Evolutionary conservation across 306 rosid genomes (phyloP), one percentile per base, ranked within the genome.

Genomic region (Vicia sativa): DNA sequence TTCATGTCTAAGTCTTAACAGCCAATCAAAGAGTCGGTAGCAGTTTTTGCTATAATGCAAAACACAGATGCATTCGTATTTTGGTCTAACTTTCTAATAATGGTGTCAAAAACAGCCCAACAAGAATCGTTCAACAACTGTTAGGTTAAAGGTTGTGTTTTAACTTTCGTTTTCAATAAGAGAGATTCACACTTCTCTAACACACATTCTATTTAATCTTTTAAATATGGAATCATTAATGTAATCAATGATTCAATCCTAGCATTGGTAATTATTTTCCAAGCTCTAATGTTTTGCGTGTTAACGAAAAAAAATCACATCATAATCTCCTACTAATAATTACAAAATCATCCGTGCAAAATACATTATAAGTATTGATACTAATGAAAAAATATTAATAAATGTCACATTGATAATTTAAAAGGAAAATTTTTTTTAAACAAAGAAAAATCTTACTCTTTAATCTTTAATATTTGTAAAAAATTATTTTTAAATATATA

Each of bases 181-280:
- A 18, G 61, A 65, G 74, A 58, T 72, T 65, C 65, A 31, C 37
- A 48, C 59, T 60, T 68, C 74, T 72, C 66, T 59, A 72, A 38
- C 56, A 43, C 60, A 46, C 6, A 25, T 3, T 31, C 18, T 45
- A 26, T 37, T 45, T 42, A 60, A 35, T 21, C 53, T 62, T 39
- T 65, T 48, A 60, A 72, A 49, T 58, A 25, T 34, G 38, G 58
- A 68, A 58, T 60, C 57, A 70, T 54, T 60, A 38, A 62, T 61
- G 31, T 23, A 48, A 62, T 14, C 26, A 55, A 55, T 39, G 44
- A 23, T 5, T 15, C 14, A 59, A 43, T 70, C 26, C 46, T 31
- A 43, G 6, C 11, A 9, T 35, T 25, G 38, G 5, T 62, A 35
- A 48, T 72, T 72, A 35, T n/a, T 49, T 46, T 59, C 7, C 41